Percentiles rank a stretch among this genome's conserved stretches.
phyloP scores from a whole-genome alignment of 441 rosid species.

The Mallotus repandus region DNA sequence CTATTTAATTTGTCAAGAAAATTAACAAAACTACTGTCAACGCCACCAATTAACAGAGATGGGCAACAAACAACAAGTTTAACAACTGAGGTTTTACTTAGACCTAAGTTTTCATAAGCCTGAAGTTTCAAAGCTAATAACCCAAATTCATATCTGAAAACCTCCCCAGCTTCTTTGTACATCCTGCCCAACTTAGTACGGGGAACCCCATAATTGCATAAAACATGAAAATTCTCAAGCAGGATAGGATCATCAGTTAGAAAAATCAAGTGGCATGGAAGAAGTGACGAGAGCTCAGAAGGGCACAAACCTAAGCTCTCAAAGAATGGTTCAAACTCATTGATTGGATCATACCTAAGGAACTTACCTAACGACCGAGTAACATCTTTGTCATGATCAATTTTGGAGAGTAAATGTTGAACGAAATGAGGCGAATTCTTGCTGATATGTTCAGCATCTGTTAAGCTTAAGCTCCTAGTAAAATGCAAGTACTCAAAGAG shows the following conservation, averaged over 20 bases:
- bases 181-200: conserved; percentile 63
- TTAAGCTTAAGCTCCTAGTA: conserved; percentile 52
- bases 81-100: conserved; percentile 46
- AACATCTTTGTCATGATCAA: conserved; percentile 45
- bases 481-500: conserved; percentile 70
- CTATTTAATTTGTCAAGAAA: conserved; percentile 49
- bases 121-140: conserved; percentile 44
- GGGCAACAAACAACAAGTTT: conserved; percentile 64
- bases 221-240: conserved; percentile 61
- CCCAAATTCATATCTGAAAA: conserved; percentile 48
- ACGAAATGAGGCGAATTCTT: conserved; percentile 63
- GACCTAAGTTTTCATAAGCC: conserved; percentile 60
- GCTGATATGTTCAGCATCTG: conserved; percentile 83
- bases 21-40: conserved; percentile 44
- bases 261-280: conserved; percentile 50
- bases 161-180: conserved; percentile 54
- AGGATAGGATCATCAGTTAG: conserved; percentile 52
- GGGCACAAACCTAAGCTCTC: conserved; percentile 76
- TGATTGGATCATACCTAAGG: conserved; percentile 71
- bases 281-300: conserved; percentile 38
- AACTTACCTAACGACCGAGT: conserved; percentile 39
- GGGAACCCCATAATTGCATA: conserved; percentile 67
- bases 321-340: conserved; percentile 79
- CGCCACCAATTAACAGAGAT: conserved; percentile 42
- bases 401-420: conserved; percentile 44